Percentiles rank a stretch among this genome's conserved stretches.
These are phyloP conservation scores for Aspergillus pseudonomiae DNA, from an alignment of 2,329 filamentous ascomycete genomes.

Conservation along the genomic window DNA sequence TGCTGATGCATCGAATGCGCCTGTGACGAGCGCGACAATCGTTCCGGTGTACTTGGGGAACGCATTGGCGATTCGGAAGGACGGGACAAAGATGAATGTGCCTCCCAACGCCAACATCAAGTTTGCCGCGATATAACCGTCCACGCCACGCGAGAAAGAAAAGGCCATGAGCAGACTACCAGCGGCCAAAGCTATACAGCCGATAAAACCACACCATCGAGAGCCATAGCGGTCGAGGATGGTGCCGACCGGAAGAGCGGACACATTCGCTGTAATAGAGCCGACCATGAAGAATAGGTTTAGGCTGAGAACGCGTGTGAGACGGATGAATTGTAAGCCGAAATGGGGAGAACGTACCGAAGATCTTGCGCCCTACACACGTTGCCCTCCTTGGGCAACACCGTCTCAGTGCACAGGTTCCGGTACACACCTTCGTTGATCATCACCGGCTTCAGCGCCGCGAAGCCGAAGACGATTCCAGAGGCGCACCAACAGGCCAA, in stretches of 20 bases:
- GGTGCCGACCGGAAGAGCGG: slow-evolving; percentile 79
- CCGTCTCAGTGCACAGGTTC: slow-evolving; percentile 61
- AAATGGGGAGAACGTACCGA: slow-evolving; percentile 36
- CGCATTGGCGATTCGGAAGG: slow-evolving; percentile 80
- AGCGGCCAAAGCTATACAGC: slow-evolving; percentile 65
- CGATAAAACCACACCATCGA: slow-evolving; percentile 72
- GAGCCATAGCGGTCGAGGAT: slow-evolving; percentile 83
- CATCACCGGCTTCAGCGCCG: slow-evolving; percentile 79
- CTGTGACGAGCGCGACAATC: slow-evolving; percentile 76
- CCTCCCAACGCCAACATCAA: slow-evolving; percentile 76
- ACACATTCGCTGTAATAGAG: slow-evolving; percentile 84
- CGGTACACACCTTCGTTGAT: slow-evolving; percentile 73
- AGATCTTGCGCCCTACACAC: slow-evolving; percentile 63
- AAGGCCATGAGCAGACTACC: slow-evolving; percentile 75
- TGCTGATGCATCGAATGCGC: slow-evolving; percentile 80
- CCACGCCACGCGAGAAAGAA: slow-evolving; percentile 63
- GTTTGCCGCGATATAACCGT: slow-evolving; percentile 75
- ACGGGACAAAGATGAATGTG: slow-evolving; percentile 78
- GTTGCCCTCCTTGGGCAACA: slow-evolving; percentile 52
- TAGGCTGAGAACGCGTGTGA: slow-evolving; percentile 48
- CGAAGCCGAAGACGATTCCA: slow-evolving; percentile 82
- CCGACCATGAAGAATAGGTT: slow-evolving; percentile 93
- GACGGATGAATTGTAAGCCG: slow-evolving; percentile 25
- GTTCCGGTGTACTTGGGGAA: slow-evolving; percentile 75
- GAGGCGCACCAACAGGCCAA: slow-evolving; percentile 75